These are phyloP conservation scores for Scenedesmus sp. DNA, from an alignment of 163 green algal genomes.

Conservation along the genomic window DNA sequence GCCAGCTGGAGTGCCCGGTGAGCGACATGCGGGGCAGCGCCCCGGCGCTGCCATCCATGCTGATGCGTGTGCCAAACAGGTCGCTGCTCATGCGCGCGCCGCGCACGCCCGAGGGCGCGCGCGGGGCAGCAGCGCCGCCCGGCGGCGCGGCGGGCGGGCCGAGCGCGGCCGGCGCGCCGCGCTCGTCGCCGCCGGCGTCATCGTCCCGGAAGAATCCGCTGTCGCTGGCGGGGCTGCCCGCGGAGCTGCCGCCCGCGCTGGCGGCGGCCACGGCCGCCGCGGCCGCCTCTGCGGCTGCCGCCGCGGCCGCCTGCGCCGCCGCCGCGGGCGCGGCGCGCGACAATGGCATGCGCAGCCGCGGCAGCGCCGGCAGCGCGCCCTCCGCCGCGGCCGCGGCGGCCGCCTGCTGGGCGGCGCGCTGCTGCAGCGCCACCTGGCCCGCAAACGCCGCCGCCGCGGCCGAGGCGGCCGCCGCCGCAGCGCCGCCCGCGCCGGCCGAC, in stretches of 20 bases:
- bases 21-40: neutral
- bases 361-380: slow-evolving; percentile 22
- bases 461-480: slow-evolving; percentile 16
- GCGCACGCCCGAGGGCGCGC: too few relatives aligned
- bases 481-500: neutral
- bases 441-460: too few relatives aligned
- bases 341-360: slow-evolving; percentile 11
- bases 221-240: slow-evolving; percentile 20
- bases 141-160: too few relatives aligned
- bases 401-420: slow-evolving; percentile 3
- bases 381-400: neutral
- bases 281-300: neutral
- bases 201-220: slow-evolving; percentile 9
- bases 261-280: neutral
- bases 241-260: neutral
- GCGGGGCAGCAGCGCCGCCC: too few relatives aligned
- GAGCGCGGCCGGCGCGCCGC: too few relatives aligned
- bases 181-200: too few relatives aligned
- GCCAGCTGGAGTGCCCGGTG: neutral
- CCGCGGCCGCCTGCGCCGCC: neutral
- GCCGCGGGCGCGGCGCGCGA: neutral
- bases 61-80: slow-evolving; percentile 37
- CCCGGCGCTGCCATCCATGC: slow-evolving; percentile 5
- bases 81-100: slow-evolving; percentile 7
- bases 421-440: too few relatives aligned